Conservation (phyloP, 129 eudicot species). For the Artemisia annua region DNA sequence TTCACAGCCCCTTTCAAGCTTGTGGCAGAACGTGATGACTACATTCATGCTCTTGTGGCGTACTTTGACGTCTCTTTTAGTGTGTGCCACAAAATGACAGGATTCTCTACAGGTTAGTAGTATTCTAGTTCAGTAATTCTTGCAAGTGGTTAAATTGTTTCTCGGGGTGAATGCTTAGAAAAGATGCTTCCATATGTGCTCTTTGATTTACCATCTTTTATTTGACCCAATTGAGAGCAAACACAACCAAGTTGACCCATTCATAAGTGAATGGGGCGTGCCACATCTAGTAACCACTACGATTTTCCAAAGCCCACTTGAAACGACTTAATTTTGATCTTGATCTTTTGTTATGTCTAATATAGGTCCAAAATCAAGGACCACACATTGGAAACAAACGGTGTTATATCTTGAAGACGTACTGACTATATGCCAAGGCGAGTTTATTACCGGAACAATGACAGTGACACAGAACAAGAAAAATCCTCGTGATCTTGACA, state of each 20-base stretch:
- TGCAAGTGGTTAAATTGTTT: no score
- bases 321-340: background rate
- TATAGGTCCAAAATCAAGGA: constrained; percentile 86
- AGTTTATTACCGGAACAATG: constrained; percentile 67
- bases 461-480: constrained; percentile 85
- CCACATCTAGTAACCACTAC: background rate
- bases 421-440: constrained; percentile 84
- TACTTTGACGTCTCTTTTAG: constrained; percentile 94
- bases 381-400: constrained; percentile 97
- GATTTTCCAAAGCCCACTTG: background rate
- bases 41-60: constrained; percentile 97
- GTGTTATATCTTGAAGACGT: constrained; percentile 93
- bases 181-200: no score
- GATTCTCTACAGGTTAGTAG: constrained; percentile 94
- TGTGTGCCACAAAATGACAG: constrained; percentile 77
- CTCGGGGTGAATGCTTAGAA: no score
- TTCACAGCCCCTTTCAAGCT: constrained; percentile 97
- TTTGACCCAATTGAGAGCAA: no score
- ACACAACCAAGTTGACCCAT: no score
- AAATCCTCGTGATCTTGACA: constrained; percentile 94
- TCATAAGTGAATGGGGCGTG: no score
- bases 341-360: background rate
- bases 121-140: background rate
- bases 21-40: constrained; percentile 90
- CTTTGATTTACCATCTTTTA: no score